Percentiles rank a stretch among this genome's conserved stretches.
These are phyloP conservation scores for Ricinus communis DNA, from an alignment of 345 rosid genomes.

Conservation along the genomic window DNA sequence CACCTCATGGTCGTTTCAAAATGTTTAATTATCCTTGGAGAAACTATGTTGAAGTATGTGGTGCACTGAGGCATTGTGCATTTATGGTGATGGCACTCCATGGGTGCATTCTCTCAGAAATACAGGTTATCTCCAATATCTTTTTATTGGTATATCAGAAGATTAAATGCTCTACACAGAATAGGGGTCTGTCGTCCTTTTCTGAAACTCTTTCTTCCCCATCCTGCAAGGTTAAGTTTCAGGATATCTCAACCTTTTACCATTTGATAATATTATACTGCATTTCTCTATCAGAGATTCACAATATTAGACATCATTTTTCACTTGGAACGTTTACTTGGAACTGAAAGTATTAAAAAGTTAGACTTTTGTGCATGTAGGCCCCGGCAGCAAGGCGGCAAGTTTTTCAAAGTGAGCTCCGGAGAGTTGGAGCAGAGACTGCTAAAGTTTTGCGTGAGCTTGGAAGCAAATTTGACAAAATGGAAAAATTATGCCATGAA, in stretches of 20 bases:
- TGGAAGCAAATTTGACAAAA: slow-evolving; percentile 48
- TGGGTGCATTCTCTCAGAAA: slow-evolving; percentile 86
- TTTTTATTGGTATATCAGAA: neutral
- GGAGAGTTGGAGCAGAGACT: slow-evolving; percentile 52
- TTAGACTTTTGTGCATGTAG: slow-evolving; percentile 38
- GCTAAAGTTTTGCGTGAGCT: slow-evolving; percentile 50
- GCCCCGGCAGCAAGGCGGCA: slow-evolving; percentile 74
- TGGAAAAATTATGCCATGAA: slow-evolving; percentile 41
- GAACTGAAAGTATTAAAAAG: too few species aligned
- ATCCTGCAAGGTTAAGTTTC: too few species aligned
- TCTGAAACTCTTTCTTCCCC: too few species aligned
- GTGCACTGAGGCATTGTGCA: slow-evolving; percentile 85
- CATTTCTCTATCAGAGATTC: too few species aligned
- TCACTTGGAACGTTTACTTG: too few species aligned
- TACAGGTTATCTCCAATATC: slow-evolving; percentile 49
- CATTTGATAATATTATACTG: too few species aligned
- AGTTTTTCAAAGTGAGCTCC: slow-evolving; percentile 50
- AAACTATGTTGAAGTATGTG: slow-evolving; percentile 68
- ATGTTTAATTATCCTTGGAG: slow-evolving; percentile 75
- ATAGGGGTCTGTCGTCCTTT: too few species aligned
- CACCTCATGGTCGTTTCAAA: slow-evolving; percentile 55
- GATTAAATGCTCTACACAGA: too few species aligned
- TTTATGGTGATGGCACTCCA: slow-evolving; percentile 97
- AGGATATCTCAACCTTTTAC: too few species aligned
- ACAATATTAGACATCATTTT: too few species aligned